Evolutionary conservation across 805 yeast species (phyloP), one percentile per base, ranked within the genome.

Genomic region (Kazachstania viticola): DNA sequence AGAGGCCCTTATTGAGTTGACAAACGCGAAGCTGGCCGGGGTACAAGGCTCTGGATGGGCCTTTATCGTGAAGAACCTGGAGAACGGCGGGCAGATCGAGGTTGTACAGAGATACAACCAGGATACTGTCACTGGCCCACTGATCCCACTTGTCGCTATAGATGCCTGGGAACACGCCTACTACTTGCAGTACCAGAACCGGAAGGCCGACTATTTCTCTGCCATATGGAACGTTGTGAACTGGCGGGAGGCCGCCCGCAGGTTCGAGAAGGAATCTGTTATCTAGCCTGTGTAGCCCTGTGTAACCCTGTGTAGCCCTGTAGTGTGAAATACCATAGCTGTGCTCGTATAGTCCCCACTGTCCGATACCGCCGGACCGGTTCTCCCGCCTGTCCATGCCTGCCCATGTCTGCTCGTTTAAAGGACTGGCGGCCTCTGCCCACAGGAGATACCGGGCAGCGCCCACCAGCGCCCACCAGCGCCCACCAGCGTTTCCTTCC

Each of bases 81-180:
- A 69, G 39, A 75, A 75, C 45, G 82, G 80, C 45, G 72, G 77
- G 30, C 38, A 45, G 22, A 56, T 84, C 46, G 93, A 81, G 42
- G 79, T 84, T 34, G 78, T 82, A 34, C 80, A 81, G 57, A 79
- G 82, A 45, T 65, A 73, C 45, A 84, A 84, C 68, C 95, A 84
- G 63, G 95, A 84, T 61, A 80, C 91, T 13, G 84, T 80, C 25
- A 64, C 75, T 30, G 81, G 82, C 30, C 56, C 71, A 8, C 67
- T 73, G 56, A 64, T 71, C 29, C 94, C 95, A 28, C 62, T 85
- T 49, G 69, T 85, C 35, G 95, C 94, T 33, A 80, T 84, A 54
- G 95, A 84, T 49, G 94, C 94, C 38, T 84, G 95, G 95, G 95
- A 84, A 62, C 95, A 84, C 54, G 95, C 95, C 34, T 84, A 84